phyloP scores from a whole-genome alignment of 2,329 filamentous ascomycete species.

The Aspergillus alliaceus region DNA sequence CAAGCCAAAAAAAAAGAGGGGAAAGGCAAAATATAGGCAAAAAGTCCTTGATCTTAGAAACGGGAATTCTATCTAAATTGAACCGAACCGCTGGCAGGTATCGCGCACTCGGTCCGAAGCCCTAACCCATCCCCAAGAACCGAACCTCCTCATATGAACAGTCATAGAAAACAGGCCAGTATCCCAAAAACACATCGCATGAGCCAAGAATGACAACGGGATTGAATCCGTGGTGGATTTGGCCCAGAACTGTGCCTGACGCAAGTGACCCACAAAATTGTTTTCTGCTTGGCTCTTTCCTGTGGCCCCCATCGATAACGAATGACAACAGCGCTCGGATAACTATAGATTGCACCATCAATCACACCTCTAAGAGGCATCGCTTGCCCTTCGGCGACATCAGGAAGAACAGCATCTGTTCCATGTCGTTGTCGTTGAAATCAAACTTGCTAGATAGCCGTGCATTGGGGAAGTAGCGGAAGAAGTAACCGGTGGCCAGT shows the following conservation, averaged over 20 bases:
- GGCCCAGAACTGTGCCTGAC: neutral
- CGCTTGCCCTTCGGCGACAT: constrained; percentile 45
- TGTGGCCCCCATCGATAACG: neutral
- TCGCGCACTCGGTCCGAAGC: neutral
- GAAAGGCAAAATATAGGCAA: neutral
- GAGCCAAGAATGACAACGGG: neutral
- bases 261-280: neutral
- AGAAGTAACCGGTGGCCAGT: constrained; percentile 53
- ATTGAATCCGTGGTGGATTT: neutral
- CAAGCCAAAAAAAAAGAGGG: neutral
- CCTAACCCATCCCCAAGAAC: neutral
- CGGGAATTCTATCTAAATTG: neutral
- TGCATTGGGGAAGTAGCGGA: constrained; percentile 36
- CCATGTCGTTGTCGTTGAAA: constrained; percentile 42
- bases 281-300: neutral
- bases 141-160: neutral
- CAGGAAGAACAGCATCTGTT: constrained; percentile 46
- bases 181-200: neutral
- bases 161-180: neutral
- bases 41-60: neutral
- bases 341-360: neutral
- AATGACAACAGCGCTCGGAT: neutral
- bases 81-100: neutral
- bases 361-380: constrained; percentile 36
- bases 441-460: constrained; percentile 20